Evolutionary conservation across 768 basidiomycete species (phyloP).

Genomic region (Collybiopsis luxurians): DNA sequence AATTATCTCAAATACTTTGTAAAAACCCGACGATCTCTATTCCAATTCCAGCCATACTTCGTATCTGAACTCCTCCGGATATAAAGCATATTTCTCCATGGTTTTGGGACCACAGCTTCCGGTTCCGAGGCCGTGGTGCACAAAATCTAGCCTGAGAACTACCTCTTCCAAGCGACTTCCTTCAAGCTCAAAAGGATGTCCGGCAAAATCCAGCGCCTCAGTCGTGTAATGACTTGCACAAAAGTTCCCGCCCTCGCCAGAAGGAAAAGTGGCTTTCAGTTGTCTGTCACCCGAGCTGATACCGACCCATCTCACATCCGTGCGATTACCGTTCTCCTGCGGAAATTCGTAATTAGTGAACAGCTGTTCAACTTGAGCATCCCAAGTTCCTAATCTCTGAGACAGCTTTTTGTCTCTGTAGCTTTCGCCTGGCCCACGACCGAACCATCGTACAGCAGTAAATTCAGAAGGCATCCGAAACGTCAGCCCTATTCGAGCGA

Average conservation of each 20-base stretch:
- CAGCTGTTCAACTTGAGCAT: constrained; percentile 13
- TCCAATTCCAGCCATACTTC: constrained; percentile 7
- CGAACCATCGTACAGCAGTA: constrained; percentile 7
- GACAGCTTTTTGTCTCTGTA: constrained; percentile 9
- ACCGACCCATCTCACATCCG: constrained; percentile 23
- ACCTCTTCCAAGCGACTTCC: not conserved
- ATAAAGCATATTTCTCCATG: constrained; percentile 4
- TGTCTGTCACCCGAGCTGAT: not conserved
- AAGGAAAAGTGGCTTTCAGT: constrained; percentile 6
- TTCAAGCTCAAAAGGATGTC: constrained; percentile 9
- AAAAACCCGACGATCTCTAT: no score
- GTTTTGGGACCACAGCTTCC: constrained; percentile 11
- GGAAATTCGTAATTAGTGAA: constrained; percentile 34
- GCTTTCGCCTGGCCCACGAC: constrained; percentile 10
- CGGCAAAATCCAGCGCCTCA: constrained; percentile 5
- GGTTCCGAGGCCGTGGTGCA: constrained; percentile 9
- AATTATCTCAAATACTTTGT: no score
- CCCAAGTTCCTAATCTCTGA: constrained; percentile 8
- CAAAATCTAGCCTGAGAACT: constrained; percentile 8
- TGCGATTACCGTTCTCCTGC: constrained; percentile 33
- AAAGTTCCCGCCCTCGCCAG: constrained; percentile 1
- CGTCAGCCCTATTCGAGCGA: constrained; percentile 8
- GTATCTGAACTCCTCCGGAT: not conserved
- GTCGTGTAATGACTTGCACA: constrained; percentile 3
- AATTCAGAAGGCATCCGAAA: constrained; percentile 2